Evolutionary conservation across 2,329 filamentous ascomycete species (phyloP).

Genomic region (Ophiostoma sp.): DNA sequence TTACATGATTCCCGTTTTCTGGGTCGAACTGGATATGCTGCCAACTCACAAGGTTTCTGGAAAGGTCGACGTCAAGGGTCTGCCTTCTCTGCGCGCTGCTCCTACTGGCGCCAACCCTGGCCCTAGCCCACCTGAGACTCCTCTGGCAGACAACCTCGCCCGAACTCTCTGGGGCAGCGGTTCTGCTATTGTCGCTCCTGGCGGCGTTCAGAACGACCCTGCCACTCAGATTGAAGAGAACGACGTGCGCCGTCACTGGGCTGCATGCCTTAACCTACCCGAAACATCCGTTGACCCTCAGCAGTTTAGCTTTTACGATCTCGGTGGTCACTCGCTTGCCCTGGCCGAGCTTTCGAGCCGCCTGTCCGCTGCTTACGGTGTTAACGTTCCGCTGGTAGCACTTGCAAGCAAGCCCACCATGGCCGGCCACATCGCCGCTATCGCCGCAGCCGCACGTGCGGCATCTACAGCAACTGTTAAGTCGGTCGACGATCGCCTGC

Average conservation of each 20-base stretch:
- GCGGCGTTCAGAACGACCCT: slow-evolving; percentile 34
- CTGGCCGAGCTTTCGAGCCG: slow-evolving; percentile 72
- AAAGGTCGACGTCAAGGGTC: slow-evolving; percentile 67
- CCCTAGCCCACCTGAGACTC: slow-evolving; percentile 38
- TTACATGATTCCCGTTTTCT: slow-evolving; percentile 77
- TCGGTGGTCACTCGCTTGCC: slow-evolving; percentile 72
- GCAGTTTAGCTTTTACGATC: slow-evolving; percentile 74
- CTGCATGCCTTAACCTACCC: slow-evolving; percentile 62
- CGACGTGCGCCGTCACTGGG: slow-evolving; percentile 67
- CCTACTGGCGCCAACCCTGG: background rate
- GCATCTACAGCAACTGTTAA: slow-evolving; percentile 40
- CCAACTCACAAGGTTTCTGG: slow-evolving; percentile 75
- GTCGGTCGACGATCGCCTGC: slow-evolving; percentile 18
- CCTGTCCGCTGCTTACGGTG: slow-evolving; percentile 64
- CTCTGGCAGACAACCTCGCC: slow-evolving; percentile 32
- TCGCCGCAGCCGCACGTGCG: slow-evolving; percentile 67
- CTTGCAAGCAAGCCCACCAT: slow-evolving; percentile 68
- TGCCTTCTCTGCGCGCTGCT: slow-evolving; percentile 60
- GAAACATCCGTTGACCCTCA: slow-evolving; percentile 53
- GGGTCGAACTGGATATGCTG: slow-evolving; percentile 66
- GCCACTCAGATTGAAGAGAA: slow-evolving; percentile 62
- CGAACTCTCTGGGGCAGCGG: slow-evolving; percentile 32
- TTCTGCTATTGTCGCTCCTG: background rate
- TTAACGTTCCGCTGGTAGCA: slow-evolving; percentile 64
- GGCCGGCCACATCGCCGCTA: slow-evolving; percentile 64